Percentiles rank a stretch among this genome's conserved stretches.
Conservation (phyloP, 2,329 filamentous ascomycete species). For the Botryosphaeria dothidea region DNA sequence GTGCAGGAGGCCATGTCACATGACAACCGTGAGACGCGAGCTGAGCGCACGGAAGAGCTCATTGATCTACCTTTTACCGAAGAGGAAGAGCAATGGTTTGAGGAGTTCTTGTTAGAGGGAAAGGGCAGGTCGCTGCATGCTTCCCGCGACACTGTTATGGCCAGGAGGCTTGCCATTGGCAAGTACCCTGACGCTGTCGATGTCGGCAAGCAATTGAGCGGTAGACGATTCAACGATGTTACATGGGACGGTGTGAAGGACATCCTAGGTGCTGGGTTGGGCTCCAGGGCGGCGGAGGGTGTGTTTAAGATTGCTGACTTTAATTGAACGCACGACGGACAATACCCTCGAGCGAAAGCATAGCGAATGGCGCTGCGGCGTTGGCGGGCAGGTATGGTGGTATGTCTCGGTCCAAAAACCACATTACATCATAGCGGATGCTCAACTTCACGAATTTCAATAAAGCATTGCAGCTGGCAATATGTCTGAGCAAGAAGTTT, state of each 20-base stretch:
- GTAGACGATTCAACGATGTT: slow-evolving; percentile 50
- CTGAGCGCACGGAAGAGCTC: slow-evolving; percentile 66
- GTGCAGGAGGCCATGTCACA: slow-evolving; percentile 43
- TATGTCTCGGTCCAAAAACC: neutral
- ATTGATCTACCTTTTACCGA: slow-evolving; percentile 71
- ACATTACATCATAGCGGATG: too few relatives aligned
- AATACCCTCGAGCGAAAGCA: neutral
- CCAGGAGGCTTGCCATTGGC: slow-evolving; percentile 71
- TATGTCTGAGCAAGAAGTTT: neutral
- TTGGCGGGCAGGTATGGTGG: neutral
- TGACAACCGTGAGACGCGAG: slow-evolving; percentile 35
- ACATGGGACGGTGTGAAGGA: slow-evolving; percentile 51
- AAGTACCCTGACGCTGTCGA: slow-evolving; percentile 51
- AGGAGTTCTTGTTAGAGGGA: slow-evolving; percentile 65
- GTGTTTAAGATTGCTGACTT: neutral
- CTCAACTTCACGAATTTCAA: too few relatives aligned
- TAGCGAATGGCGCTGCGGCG: slow-evolving; percentile 10
- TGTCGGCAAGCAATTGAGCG: slow-evolving; percentile 34
- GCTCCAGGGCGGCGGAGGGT: slow-evolving; percentile 27
- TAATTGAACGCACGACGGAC: neutral
- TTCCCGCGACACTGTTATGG: slow-evolving; percentile 72
- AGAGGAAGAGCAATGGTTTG: slow-evolving; percentile 73
- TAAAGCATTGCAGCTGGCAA: neutral
- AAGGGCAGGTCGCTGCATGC: slow-evolving; percentile 65
- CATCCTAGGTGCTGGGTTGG: slow-evolving; percentile 37